Evolutionary conservation across 2,329 filamentous ascomycete genomes (phyloP).

Genomic region (Fusarium beomiforme): DNA sequence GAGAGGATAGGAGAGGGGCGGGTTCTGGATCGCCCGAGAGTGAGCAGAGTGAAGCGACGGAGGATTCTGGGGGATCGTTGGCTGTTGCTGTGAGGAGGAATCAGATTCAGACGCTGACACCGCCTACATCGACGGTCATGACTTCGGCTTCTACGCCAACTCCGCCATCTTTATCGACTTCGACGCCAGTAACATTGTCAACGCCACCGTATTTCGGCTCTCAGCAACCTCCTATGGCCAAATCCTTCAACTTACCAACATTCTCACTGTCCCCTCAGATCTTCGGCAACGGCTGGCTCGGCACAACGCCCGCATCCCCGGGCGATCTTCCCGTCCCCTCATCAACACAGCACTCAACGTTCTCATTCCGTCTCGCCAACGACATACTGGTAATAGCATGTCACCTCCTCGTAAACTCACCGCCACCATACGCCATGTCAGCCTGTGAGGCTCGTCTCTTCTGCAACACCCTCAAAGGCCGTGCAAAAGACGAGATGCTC

Average conservation of each 20-base stretch:
- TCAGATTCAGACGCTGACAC: background rate
- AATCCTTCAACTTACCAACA: slow-evolving; percentile 5
- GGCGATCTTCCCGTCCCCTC: background rate
- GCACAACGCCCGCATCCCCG: slow-evolving; percentile 22
- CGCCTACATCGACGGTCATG: background rate
- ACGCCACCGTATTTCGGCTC: slow-evolving; percentile 1
- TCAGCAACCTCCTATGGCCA: slow-evolving; percentile 9
- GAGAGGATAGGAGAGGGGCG: background rate
- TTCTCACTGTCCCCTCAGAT: slow-evolving; percentile 31
- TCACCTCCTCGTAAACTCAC: slow-evolving; percentile 29
- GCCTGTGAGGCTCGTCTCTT: slow-evolving; percentile 32
- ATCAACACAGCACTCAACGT: slow-evolving; percentile 18
- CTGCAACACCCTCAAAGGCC: slow-evolving; percentile 25
- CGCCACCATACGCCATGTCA: slow-evolving; percentile 3
- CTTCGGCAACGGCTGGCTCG: slow-evolving; percentile 41
- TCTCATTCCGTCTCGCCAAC: slow-evolving; percentile 37
- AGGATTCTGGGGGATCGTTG: slow-evolving; percentile 7
- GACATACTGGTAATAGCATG: slow-evolving; percentile 33
- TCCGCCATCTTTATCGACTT: background rate
- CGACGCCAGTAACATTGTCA: background rate
- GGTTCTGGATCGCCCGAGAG: slow-evolving; percentile 11
- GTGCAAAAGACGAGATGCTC: slow-evolving; percentile 36
- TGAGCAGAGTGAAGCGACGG: slow-evolving; percentile 13
- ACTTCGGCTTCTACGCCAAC: background rate
- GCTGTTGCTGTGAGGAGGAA: slow-evolving; percentile 8